Evolutionary conservation across 1,139 yeast genomes (phyloP).

Genomic region (Geotrichum bryndzae): DNA sequence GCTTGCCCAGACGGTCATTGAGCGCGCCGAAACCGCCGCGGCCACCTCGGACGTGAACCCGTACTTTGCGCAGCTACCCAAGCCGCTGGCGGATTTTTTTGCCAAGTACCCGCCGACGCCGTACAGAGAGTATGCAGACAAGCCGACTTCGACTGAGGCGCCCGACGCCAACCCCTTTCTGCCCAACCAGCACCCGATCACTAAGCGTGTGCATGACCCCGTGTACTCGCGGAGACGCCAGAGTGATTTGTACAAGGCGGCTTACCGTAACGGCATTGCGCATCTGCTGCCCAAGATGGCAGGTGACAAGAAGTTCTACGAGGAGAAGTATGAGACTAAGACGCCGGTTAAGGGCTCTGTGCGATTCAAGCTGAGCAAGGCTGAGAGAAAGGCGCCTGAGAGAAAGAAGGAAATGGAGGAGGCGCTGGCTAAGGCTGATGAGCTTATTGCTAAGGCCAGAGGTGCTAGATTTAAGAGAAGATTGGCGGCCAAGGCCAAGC

Average conservation of each 20-base stretch:
- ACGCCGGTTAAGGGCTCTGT: slow-evolving; percentile 72
- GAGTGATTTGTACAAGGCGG: slow-evolving; percentile 77
- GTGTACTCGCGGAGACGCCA: slow-evolving; percentile 77
- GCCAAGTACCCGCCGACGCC: slow-evolving; percentile 82
- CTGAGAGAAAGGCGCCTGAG: slow-evolving; percentile 64
- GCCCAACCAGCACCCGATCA: slow-evolving; percentile 77
- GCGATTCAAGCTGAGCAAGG: slow-evolving; percentile 72
- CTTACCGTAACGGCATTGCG: slow-evolving; percentile 71
- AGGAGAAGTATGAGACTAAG: slow-evolving; percentile 67
- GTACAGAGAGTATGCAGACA: slow-evolving; percentile 55
- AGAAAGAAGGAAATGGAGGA: slow-evolving; percentile 54
- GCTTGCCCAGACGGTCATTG: slow-evolving; percentile 9
- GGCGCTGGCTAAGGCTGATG: slow-evolving; percentile 69
- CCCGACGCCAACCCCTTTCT: slow-evolving; percentile 80
- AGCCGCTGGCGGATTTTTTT: slow-evolving; percentile 67
- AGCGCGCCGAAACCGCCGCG: slow-evolving; percentile 13
- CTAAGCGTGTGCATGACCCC: slow-evolving; percentile 72
- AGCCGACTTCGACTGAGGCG: slow-evolving; percentile 61
- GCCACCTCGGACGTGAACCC: slow-evolving; percentile 20
- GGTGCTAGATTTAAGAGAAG: slow-evolving; percentile 39
- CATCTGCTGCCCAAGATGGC: slow-evolving; percentile 73
- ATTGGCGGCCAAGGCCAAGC: slow-evolving; percentile 25
- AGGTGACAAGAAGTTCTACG: slow-evolving; percentile 63
- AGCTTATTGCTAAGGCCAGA: slow-evolving; percentile 57
- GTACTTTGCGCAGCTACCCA: slow-evolving; percentile 49